Evolutionary conservation across 805 yeast genomes (phyloP).

Genomic region (Huiozyma naganishii): DNA sequence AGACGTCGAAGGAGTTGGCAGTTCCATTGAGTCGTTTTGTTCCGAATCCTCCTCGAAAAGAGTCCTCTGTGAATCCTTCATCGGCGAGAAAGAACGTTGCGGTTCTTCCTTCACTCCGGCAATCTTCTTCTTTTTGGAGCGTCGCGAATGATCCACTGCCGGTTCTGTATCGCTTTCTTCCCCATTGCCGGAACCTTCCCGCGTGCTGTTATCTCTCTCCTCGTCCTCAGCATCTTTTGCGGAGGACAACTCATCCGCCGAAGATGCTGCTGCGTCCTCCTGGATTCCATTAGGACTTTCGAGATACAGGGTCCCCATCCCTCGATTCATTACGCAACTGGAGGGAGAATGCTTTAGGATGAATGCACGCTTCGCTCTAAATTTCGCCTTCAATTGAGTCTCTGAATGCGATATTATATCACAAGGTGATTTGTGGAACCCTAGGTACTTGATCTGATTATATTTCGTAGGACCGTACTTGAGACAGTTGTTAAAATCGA

Average conservation of each 20-base stretch:
- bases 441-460: conserved; percentile 12
- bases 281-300: conserved; percentile 5
- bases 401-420: conserved; percentile 12
- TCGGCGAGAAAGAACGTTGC: no score
- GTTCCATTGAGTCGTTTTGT: no score
- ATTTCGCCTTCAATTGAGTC: conserved; percentile 9
- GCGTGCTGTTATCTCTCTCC: no score
- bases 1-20: no score
- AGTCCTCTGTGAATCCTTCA: no score
- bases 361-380: conserved; percentile 11
- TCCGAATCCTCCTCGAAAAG: no score
- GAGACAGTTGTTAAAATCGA: conserved; percentile 21
- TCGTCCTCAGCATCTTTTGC: background rate
- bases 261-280: background rate
- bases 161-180: no score
- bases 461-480: conserved; percentile 11
- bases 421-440: conserved; percentile 17
- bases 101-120: no score
- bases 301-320: conserved; percentile 17
- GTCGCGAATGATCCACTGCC: no score
- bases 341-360: conserved; percentile 12
- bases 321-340: conserved; percentile 14
- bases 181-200: no score
- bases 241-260: background rate
- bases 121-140: no score